These are phyloP conservation scores for Starmerella riodocensis DNA, from an alignment of 805 yeast species.

Conservation along the genomic window DNA sequence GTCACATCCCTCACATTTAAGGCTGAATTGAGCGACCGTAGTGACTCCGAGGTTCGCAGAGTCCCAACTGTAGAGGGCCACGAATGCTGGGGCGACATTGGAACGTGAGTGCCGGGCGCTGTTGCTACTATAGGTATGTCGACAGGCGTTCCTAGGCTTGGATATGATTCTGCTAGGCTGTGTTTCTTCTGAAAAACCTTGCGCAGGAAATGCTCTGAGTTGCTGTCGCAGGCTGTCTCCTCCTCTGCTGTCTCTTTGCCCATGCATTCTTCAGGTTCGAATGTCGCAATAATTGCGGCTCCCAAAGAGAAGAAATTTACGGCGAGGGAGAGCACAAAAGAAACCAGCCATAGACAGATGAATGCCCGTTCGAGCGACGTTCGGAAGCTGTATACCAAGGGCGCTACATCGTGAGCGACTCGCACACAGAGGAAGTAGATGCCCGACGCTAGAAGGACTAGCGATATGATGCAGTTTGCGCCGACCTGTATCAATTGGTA, in stretches of 20 bases:
- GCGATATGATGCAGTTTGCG: background rate
- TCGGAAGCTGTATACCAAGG: background rate
- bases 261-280: conserved; percentile 1
- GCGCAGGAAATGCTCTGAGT: background rate
- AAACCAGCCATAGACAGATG: conserved; percentile 12
- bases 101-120: conserved; percentile 1
- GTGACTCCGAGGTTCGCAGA: conserved; percentile 1
- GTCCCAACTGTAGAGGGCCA: conserved; percentile 14
- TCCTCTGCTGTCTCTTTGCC: conserved; percentile 1
- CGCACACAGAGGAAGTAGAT: conserved; percentile 14
- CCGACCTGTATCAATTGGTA: conserved; percentile 5
- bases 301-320: conserved; percentile 12
- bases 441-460: conserved; percentile 11
- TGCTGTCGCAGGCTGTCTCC: background rate
- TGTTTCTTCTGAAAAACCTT: conserved; percentile 1
- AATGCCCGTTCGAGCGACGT: conserved; percentile 12
- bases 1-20: conserved; percentile 1
- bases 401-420: background rate
- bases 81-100: conserved; percentile 8
- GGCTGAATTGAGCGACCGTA: conserved; percentile 7
- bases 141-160: conserved; percentile 5
- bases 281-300: background rate
- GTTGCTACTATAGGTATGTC: background rate
- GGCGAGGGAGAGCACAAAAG: conserved; percentile 3
- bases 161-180: background rate